These are phyloP conservation scores for Myxozyma neglecta DNA, from an alignment of 805 yeast species.

Conservation along the genomic window DNA sequence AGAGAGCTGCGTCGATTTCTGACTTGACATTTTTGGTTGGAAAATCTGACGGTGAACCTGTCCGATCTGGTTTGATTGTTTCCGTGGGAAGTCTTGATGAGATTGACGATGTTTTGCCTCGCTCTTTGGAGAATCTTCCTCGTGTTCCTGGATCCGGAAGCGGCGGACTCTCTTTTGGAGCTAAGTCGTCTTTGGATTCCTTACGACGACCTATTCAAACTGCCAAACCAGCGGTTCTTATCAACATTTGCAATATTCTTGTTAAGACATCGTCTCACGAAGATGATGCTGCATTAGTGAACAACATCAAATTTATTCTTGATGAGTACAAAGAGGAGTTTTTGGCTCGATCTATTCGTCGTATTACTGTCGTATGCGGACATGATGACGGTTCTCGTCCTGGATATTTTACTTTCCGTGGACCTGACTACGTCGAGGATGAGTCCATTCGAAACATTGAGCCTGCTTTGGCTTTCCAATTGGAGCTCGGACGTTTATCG, in stretches of 20 bases:
- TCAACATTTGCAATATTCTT: constrained; percentile 81
- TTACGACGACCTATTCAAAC: constrained; percentile 23
- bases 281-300: constrained; percentile 66
- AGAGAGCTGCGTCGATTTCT: constrained; percentile 88
- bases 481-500: constrained; percentile 89
- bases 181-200: constrained; percentile 45
- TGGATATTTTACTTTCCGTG: constrained; percentile 91
- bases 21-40: constrained; percentile 85
- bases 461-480: constrained; percentile 96
- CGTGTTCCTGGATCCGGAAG: constrained; percentile 43
- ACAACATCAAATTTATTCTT: constrained; percentile 62
- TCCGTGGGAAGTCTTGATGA: constrained; percentile 85
- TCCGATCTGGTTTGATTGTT: constrained; percentile 81
- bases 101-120: constrained; percentile 74
- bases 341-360: constrained; percentile 72
- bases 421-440: constrained; percentile 82
- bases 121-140: constrained; percentile 73
- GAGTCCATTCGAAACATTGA: constrained; percentile 95
- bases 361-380: constrained; percentile 89
- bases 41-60: constrained; percentile 57
- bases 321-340: constrained; percentile 71
- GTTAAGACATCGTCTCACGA: constrained; percentile 68
- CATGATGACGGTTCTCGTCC: constrained; percentile 85
- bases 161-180: constrained; percentile 46
- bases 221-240: constrained; percentile 43